phyloP scores from a whole-genome alignment of 1,284 basidiomycete species.

The Trichosporon coremiiforme region DNA sequence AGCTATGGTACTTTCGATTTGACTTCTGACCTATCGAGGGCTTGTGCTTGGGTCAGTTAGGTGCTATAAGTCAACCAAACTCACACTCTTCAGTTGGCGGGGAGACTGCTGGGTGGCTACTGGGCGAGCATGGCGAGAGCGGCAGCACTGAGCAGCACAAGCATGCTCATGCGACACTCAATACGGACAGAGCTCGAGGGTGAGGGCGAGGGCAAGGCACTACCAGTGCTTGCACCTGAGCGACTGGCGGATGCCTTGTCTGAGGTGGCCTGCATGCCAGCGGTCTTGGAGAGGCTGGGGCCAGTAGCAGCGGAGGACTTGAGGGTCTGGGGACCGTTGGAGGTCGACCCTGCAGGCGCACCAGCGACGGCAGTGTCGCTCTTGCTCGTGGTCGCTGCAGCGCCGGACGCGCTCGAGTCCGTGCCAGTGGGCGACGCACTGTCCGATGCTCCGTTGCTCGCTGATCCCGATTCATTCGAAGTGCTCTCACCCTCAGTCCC shows the following conservation, averaged over 20 bases:
- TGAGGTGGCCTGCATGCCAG: neutral
- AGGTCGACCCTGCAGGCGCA: neutral
- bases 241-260: neutral
- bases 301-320: neutral
- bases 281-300: neutral
- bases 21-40: neutral
- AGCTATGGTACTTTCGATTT: neutral
- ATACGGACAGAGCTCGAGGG: neutral
- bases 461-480: neutral
- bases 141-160: neutral
- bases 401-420: neutral
- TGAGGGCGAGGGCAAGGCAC: neutral
- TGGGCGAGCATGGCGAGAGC: neutral
- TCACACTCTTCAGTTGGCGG: neutral
- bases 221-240: neutral
- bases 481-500: neutral
- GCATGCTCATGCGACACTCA: neutral
- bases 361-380: no score
- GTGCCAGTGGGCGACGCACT: neutral
- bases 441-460: neutral
- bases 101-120: neutral
- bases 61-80: neutral
- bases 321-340: neutral
- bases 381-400: neutral
- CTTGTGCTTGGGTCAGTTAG: neutral